phyloP scores from a whole-genome alignment of 2,329 filamentous ascomycete species.

The Trichoderma simmonsii region DNA sequence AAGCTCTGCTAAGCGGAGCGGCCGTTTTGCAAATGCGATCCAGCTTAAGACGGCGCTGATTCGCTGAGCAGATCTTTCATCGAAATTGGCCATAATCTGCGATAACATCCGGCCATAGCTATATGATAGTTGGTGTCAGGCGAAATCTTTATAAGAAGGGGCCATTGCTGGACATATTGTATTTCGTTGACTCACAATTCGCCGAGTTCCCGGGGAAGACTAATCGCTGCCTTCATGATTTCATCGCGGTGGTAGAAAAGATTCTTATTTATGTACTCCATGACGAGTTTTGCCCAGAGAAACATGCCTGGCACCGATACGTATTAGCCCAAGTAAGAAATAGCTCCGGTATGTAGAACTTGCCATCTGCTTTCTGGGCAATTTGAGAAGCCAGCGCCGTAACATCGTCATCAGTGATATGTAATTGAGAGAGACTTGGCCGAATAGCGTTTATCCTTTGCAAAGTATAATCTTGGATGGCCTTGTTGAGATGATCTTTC shows the following conservation, averaged over 20 bases:
- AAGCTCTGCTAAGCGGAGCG: slow-evolving; percentile 33
- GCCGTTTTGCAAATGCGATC: slow-evolving; percentile 37
- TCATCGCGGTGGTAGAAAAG: slow-evolving; percentile 26
- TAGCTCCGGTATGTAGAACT: neutral
- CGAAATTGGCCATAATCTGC: slow-evolving; percentile 25
- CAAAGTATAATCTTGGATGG: neutral
- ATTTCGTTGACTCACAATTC: neutral
- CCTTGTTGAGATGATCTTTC: neutral
- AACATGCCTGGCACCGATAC: slow-evolving; percentile 35
- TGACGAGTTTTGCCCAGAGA: slow-evolving; percentile 34
- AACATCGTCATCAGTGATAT: slow-evolving; percentile 23
- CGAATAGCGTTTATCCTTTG: neutral
- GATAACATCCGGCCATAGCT: slow-evolving; percentile 33
- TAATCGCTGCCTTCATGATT: slow-evolving; percentile 24
- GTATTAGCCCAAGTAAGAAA: neutral
- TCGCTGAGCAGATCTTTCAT: slow-evolving; percentile 28
- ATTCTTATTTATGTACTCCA: slow-evolving; percentile 33
- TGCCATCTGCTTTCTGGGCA: slow-evolving; percentile 29
- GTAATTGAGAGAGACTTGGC: neutral
- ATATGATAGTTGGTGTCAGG: neutral
- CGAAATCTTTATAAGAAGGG: neutral
- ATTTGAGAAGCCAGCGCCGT: slow-evolving; percentile 16
- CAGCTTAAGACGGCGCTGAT: slow-evolving; percentile 33
- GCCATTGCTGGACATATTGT: neutral
- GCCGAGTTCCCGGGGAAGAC: slow-evolving; percentile 25